Evolutionary conservation across 2,329 filamentous ascomycete species (phyloP).

Genomic region (Botrytis paeoniae): DNA sequence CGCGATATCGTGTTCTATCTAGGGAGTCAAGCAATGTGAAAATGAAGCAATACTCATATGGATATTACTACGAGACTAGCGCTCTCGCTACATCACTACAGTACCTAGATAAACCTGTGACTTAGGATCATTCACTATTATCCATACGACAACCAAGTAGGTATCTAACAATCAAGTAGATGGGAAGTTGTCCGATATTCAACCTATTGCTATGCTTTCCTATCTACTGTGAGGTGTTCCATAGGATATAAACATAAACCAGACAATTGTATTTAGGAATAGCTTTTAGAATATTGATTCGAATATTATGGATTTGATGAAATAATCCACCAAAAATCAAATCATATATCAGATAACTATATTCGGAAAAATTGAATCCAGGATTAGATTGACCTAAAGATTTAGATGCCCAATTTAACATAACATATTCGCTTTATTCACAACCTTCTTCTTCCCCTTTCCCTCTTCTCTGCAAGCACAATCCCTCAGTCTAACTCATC

Average conservation of each 20-base stretch:
- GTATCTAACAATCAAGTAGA: background rate
- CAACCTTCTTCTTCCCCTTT: background rate
- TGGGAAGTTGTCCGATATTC: no score
- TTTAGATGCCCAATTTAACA: no score
- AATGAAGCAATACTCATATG: background rate
- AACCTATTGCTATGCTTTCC: background rate
- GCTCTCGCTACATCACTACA: background rate
- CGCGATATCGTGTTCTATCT: background rate
- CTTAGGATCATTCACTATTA: background rate
- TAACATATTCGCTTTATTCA: background rate
- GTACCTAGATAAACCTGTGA: background rate
- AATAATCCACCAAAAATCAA: background rate
- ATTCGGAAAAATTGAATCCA: background rate
- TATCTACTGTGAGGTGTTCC: background rate
- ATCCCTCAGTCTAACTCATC: background rate
- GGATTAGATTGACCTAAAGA: no score
- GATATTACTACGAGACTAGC: background rate
- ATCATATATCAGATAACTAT: background rate
- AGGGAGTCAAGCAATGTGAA: background rate
- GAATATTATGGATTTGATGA: no score
- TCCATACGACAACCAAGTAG: background rate
- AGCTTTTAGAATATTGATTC: no score
- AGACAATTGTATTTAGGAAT: accelerated
- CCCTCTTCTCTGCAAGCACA: background rate
- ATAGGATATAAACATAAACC: background rate